Percentiles rank a stretch among this genome's conserved stretches.
Evolutionary conservation across 805 yeast genomes (phyloP).

Genomic region (Candida bentonensis): DNA sequence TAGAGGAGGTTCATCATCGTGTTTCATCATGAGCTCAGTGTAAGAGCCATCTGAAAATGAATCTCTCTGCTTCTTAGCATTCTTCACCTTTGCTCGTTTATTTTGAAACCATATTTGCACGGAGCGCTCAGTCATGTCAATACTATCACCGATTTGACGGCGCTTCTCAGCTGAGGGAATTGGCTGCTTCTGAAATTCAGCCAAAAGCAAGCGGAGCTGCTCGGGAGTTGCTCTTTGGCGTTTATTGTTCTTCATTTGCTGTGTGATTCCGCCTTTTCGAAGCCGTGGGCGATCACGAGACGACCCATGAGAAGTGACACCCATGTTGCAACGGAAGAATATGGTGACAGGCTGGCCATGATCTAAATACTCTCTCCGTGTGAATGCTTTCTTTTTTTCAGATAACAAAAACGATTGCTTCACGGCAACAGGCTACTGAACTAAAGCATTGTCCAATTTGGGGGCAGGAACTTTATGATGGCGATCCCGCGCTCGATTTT

Average conservation of each 20-base stretch:
- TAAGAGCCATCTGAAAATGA: too few relatives aligned
- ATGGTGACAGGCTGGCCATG: too few relatives aligned
- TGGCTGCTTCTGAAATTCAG: slow-evolving; percentile 59
- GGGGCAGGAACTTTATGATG: too few relatives aligned
- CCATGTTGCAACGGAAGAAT: too few relatives aligned
- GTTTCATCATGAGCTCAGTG: too few relatives aligned
- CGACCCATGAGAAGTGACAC: not conserved
- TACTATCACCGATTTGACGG: slow-evolving; percentile 60
- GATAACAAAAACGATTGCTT: too few relatives aligned
- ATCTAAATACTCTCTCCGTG: too few relatives aligned
- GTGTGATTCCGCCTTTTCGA: not conserved
- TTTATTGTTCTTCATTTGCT: slow-evolving; percentile 24
- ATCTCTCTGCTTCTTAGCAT: not conserved
- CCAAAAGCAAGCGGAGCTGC: slow-evolving; percentile 67
- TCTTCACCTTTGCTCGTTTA: slow-evolving; percentile 33
- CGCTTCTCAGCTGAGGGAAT: slow-evolving; percentile 75
- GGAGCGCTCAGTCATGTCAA: slow-evolving; percentile 90
- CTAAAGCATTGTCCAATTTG: too few relatives aligned
- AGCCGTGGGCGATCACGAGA: not conserved
- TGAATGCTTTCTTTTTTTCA: too few relatives aligned
- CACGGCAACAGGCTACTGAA: too few relatives aligned
- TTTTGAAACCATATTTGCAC: slow-evolving; percentile 99
- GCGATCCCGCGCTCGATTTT: too few relatives aligned
- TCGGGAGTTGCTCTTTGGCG: slow-evolving; percentile 89
- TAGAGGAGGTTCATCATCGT: too few relatives aligned